phyloP scores from a whole-genome alignment of 2,329 filamentous ascomycete species.

The Xylaria sp. region DNA sequence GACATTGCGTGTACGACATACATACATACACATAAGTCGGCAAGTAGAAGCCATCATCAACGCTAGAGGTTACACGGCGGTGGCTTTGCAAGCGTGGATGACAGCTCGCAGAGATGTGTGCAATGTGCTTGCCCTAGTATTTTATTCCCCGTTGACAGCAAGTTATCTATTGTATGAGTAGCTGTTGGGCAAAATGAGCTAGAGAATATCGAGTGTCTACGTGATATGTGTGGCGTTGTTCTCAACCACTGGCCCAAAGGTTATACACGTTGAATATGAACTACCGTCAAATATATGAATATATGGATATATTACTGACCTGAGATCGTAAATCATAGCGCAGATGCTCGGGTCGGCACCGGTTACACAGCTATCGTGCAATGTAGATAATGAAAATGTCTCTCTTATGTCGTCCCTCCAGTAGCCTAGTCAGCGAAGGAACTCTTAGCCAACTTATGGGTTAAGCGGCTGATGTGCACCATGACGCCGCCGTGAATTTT shows the following conservation, averaged over 20 bases:
- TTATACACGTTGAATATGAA: not conserved
- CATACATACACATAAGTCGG: not conserved
- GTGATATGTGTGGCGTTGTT: not conserved
- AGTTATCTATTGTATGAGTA: not conserved
- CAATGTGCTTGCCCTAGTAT: not conserved
- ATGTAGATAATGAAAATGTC: constrained; percentile 5
- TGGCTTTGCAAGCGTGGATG: not conserved
- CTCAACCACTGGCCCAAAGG: not conserved
- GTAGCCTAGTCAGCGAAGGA: not conserved
- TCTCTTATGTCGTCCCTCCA: constrained; percentile 4
- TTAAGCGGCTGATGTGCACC: not conserved
- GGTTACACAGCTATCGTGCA: constrained; percentile 8
- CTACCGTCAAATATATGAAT: not conserved
- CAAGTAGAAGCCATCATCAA: not conserved
- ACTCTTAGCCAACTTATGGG: not conserved
- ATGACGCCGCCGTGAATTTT: constrained; percentile 15
- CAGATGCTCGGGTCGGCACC: not conserved
- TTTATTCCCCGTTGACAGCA: not conserved
- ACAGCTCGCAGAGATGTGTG: not conserved
- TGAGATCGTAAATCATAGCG: not conserved
- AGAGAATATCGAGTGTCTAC: not conserved
- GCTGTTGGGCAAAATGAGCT: not conserved
- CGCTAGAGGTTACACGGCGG: not conserved
- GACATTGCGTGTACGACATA: not conserved
- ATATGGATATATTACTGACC: not conserved